Evolutionary conservation across 352 stramenopile genomes (phyloP), one percentile per base, ranked within the genome.

Genomic region (Achlya hypogyna): DNA sequence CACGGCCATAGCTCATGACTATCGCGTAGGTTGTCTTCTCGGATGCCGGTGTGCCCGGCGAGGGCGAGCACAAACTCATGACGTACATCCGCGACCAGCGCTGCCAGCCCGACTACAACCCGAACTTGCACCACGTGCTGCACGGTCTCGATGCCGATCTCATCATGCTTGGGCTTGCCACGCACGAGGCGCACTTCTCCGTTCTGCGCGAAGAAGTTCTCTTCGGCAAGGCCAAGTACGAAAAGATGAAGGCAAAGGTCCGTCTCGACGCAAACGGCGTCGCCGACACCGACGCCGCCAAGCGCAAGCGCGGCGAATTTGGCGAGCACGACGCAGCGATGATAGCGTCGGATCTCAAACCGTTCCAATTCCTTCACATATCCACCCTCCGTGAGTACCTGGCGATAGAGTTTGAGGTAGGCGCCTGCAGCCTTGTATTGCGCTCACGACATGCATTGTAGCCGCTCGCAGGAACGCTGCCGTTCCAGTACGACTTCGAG

Each of bases 61-160:
- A 99, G 79, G 97, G 97, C 32, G 97, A 99, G 74, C 97, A 99
- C 79, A 99, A 99, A 74, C 95, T 99, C 49, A 99, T 99, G 96
- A 74, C 95, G 51, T 98, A 98, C 76, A 89, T 99, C 47, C 90
- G 97, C 53, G 78, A 88, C 35, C 89, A 99, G 74, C 81, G 96
- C 14, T 88, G 81, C 27, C 93, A 98, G 78, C 84, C 88, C 25
- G 95, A 90, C 1, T 99, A 99, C 75, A 87, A 99, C 80, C 96
- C 96, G 23, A 99, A 99, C 75, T 80, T 96, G 62, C 89, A 96
- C 59, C 97, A 99, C 74, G 89, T 99, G 22, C 75, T 99, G 22
- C 96, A 99, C 72, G 97, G 97, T 53, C 77, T 99, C 42, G 97
- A 99, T 79, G 97, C 97, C 32, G 97, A 99, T 87, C 82, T 99